phyloP scores from a whole-genome alignment of 208 protist genomes.

The Leishmania arabica region DNA sequence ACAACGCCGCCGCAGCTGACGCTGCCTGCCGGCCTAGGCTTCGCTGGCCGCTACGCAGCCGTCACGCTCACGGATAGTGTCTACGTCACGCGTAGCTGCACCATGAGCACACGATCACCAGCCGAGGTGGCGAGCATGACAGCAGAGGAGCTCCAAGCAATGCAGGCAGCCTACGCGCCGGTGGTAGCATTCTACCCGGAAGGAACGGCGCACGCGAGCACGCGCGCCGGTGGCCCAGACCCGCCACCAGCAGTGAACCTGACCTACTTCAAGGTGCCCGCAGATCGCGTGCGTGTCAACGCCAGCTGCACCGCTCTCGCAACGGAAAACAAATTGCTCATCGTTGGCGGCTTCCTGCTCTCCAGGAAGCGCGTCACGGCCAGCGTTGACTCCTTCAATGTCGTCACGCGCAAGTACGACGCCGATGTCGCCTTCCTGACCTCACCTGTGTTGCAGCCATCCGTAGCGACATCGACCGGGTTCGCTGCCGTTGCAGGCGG shows the following conservation, averaged over 20 bases:
- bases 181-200: constrained; percentile 27
- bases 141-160: not conserved
- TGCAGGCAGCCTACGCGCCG: constrained; percentile 22
- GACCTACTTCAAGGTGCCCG: constrained; percentile 26
- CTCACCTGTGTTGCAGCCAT: constrained; percentile 29
- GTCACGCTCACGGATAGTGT: constrained; percentile 36
- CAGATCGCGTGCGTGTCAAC: constrained; percentile 31
- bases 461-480: constrained; percentile 34
- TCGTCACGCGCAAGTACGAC: constrained; percentile 40
- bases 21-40: constrained; percentile 20
- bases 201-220: not conserved
- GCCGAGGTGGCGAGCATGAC: constrained; percentile 10
- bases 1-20: constrained; percentile 11
- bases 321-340: constrained; percentile 27
- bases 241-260: constrained; percentile 18
- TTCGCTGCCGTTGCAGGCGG: constrained; percentile 35
- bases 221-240: not conserved
- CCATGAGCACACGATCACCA: constrained; percentile 25
- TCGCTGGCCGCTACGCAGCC: constrained; percentile 32
- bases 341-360: constrained; percentile 37
- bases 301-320: constrained; percentile 32
- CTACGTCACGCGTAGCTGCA: constrained; percentile 38
- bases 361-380: constrained; percentile 18
- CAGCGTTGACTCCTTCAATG: constrained; percentile 43
- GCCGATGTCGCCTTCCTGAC: constrained; percentile 16